Evolutionary conservation across 768 basidiomycete genomes (phyloP), one percentile per base, ranked within the genome.

Genomic region (Suillus variegatus): DNA sequence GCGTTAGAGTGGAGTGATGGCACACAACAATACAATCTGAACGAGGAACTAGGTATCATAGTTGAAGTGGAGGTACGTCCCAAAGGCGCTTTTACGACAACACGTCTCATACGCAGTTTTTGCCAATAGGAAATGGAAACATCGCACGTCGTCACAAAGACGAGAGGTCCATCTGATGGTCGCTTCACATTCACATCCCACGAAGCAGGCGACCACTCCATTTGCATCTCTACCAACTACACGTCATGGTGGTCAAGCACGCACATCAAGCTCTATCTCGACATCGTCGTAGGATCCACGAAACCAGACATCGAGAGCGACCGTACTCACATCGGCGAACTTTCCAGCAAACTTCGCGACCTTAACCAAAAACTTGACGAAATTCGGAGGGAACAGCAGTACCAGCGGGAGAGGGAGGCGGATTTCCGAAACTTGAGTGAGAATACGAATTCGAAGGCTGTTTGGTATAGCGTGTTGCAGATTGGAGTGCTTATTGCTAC

Each of bases 141-240:
- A 2, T 87, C 87, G 2, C 90, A 98, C 71, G 78, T 83, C 62
- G 91, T 98, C 18, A 94, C 94, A 49, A 91, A 90, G 71, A 95
- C 95, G 10, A 87, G 88, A n/a, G 97, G 97, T 2, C 92, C 95
- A 6, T 82, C 89, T 28, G 92, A 97, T 60, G 93, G 97, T 36
- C 88, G 88, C 65, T 99, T 99, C 81, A 99, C 97, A 0, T 99
- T 99, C 74, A 98, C 97, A 35, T 97, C 97, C 6, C 95, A 97
- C 75, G 94, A 96, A 66, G 85, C 96, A 36, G 96, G 96, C 57
- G 97, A 99, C 81, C 97, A 99, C 80, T 89, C 93, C 62, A 97
- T 99, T 74, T 99, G 97, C 75, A 86, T 99, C 60, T 93, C 93
- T 7, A 92, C 94, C 22, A 97, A 97, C 77, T 91, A 94, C 78